Base-by-base conservation (phyloP, 139 green algal genomes). In the Chlamydomonas eustigma region DNA sequence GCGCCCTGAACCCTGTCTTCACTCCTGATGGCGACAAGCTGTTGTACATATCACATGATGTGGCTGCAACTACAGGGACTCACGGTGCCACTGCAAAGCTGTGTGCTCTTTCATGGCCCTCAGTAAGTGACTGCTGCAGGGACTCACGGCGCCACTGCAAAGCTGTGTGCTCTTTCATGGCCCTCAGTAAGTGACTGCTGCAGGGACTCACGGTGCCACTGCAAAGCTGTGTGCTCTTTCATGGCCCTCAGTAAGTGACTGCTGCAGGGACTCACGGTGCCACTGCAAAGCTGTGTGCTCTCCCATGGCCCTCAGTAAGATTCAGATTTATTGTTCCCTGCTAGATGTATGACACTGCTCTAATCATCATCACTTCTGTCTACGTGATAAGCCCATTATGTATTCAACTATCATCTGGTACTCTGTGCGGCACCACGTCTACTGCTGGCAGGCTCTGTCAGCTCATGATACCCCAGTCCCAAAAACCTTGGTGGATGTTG, bases 71-170 rank as follows among this genome's bases (percentile, higher is more conserved):
- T 4, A 92, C 72, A 0, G 93, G 76, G 24, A 80, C 73, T 33
- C 93, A 97, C 86, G 76, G 39, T 51, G 90, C 82, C 22, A 97
- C 93, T 3, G 82, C 78, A 2, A 75, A 85, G 1, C 78, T 97
- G 34, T 83, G 86, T 65, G 68, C 68, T 5, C 65, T 95, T 28
- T n/a, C 37, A 24, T 93, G 91, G 92, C 38, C 73, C 0, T 52
- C 75, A 6, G 64, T 76, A 34, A 37, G 51, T 64, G 28, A 37
- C 12, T 58, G 44, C 44, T 28, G 44, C 8, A 24, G 58, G 58
- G 5, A 70, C 58, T 24, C 58, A 70, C 18, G 18, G 58, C 58
- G 34, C 58, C 25, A 70, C 58, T 35, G 58, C 28, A 5, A 32
- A 70, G 58, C 8, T 74, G 67, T 51, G 35, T 51, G 12, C 5